Conservation (phyloP, 148 eudicot genomes). For the Pharnaceum exiguum region DNA sequence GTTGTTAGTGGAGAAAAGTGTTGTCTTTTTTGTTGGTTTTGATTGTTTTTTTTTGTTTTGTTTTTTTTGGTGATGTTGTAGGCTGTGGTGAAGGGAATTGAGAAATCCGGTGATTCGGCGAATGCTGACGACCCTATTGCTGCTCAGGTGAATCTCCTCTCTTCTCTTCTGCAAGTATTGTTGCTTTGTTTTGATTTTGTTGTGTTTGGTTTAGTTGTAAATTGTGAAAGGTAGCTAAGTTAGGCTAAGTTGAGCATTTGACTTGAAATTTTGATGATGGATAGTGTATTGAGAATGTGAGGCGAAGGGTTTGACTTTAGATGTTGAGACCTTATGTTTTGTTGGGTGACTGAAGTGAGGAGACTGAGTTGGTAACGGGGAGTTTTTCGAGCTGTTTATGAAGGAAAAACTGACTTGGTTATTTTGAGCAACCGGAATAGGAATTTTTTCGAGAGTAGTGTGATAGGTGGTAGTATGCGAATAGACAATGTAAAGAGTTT, state of each 20-base stretch:
- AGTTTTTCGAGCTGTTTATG: no score
- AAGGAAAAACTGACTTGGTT: no score
- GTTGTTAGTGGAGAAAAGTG: no score
- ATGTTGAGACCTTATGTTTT: no score
- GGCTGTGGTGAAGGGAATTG: slow-evolving; percentile 59
- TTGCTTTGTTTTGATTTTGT: background rate
- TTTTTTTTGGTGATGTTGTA: slow-evolving; percentile 20
- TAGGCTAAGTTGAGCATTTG: background rate
- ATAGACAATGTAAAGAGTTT: no score
- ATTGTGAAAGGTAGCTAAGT: background rate
- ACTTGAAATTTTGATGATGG: background rate
- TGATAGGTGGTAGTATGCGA: no score
- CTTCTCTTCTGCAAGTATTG: background rate
- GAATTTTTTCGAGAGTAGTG: no score
- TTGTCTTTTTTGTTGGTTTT: background rate
- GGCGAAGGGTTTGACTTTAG: no score
- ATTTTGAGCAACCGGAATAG: no score
- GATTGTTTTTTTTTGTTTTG: background rate
- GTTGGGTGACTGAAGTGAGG: no score
- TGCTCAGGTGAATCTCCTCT: slow-evolving; percentile 66
- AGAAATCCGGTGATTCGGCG: slow-evolving; percentile 43
- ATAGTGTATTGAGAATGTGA: background rate
- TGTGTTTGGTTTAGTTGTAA: background rate
- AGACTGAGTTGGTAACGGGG: no score
- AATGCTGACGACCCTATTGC: slow-evolving; percentile 66